Conservation (phyloP, 83 land plant genomes). For the Larix sibirica region DNA sequence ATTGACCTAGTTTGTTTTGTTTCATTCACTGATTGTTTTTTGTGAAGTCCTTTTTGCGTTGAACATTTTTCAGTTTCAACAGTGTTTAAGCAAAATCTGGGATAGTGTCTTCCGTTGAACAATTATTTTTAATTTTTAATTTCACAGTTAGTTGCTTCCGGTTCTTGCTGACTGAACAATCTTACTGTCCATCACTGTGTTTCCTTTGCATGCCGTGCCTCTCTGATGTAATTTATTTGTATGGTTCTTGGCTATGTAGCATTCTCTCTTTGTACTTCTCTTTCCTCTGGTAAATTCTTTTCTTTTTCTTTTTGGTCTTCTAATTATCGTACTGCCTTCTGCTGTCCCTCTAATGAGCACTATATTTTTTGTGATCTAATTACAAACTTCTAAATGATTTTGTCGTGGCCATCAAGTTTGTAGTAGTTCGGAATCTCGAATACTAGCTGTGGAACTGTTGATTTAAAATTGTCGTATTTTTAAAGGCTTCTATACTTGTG, state of each 20-base stretch:
- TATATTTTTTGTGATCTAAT: background rate
- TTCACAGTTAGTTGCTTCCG: too few relatives aligned
- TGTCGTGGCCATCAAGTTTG: background rate
- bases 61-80: background rate
- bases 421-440: background rate
- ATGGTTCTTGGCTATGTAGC: background rate
- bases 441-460: background rate
- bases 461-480: background rate
- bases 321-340: background rate
- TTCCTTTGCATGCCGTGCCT: background rate
- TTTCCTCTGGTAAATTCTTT: too few relatives aligned
- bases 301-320: background rate
- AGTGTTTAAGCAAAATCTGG: background rate
- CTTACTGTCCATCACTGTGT: background rate
- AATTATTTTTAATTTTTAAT: too few relatives aligned
- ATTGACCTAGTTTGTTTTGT: background rate
- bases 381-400: background rate
- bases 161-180: background rate
- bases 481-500: slow-evolving; percentile 1
- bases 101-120: too few relatives aligned
- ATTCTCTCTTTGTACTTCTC: background rate
- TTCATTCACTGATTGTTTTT: background rate
- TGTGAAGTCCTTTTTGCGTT: background rate
- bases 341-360: background rate
- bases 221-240: background rate